phyloP scores from a whole-genome alignment of 2,329 filamentous ascomycete species.

The Aspergillus sp. region DNA sequence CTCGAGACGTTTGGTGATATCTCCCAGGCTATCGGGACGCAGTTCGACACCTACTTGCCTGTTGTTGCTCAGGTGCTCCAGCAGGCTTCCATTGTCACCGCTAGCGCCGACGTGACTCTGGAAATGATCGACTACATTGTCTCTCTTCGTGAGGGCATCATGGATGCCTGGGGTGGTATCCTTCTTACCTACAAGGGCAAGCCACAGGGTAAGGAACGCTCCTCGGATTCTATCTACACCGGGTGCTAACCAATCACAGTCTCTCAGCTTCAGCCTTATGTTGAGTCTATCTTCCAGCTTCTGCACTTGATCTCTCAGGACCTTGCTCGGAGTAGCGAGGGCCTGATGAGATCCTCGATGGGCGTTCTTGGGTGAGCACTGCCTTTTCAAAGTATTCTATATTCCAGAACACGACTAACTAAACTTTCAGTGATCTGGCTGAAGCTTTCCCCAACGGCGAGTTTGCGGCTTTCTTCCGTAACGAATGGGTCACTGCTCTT shows the following conservation, averaged over 20 bases:
- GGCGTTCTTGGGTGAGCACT: conserved; percentile 84
- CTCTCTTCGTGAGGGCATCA: conserved; percentile 92
- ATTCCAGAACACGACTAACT: conserved; percentile 24
- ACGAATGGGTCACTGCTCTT: conserved; percentile 84
- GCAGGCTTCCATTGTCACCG: conserved; percentile 81
- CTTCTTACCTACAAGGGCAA: conserved; percentile 87
- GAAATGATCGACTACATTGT: conserved; percentile 98
- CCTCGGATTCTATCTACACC: neutral
- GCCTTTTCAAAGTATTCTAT: neutral
- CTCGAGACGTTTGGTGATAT: conserved; percentile 98
- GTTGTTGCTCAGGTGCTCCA: conserved; percentile 93
- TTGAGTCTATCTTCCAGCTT: conserved; percentile 82
- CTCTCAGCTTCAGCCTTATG: conserved; percentile 69
- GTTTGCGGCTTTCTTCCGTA: conserved; percentile 77
- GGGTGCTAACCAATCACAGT: conserved; percentile 46
- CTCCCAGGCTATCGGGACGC: conserved; percentile 84
- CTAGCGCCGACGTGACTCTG: conserved; percentile 75
- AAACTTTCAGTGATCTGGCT: conserved; percentile 72
- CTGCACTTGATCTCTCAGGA: conserved; percentile 78
- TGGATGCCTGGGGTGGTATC: conserved; percentile 98
- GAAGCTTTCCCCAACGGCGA: conserved; percentile 92
- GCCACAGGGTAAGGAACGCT: conserved; percentile 33
- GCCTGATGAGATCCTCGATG: conserved; percentile 89
- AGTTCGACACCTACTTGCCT: conserved; percentile 88
- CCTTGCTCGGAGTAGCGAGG: conserved; percentile 85